Conservation (phyloP, 2,329 filamentous ascomycete species). For the Scytalidium sp. region DNA sequence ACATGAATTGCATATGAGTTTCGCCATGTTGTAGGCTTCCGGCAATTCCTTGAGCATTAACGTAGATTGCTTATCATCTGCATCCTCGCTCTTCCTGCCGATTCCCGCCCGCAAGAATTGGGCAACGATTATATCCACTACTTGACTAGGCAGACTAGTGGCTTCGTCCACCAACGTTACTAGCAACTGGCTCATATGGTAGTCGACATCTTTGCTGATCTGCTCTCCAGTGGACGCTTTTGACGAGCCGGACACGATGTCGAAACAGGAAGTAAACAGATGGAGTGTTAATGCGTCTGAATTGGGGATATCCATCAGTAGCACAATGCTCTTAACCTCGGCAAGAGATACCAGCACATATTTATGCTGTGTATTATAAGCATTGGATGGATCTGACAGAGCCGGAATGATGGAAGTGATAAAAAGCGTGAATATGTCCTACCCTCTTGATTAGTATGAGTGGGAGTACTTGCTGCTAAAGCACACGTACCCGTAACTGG, state of each 20-base stretch:
- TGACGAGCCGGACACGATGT: slow-evolving; percentile 78
- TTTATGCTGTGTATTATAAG: slow-evolving; percentile 91
- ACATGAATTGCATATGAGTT: slow-evolving; percentile 84
- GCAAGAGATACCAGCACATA: slow-evolving; percentile 86
- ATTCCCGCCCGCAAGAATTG: slow-evolving; percentile 82
- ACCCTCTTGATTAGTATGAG: slow-evolving; percentile 1
- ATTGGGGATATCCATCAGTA: slow-evolving; percentile 83
- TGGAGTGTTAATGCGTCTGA: slow-evolving; percentile 75
- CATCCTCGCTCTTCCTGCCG: slow-evolving; percentile 49
- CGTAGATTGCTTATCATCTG: slow-evolving; percentile 77
- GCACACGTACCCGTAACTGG: slow-evolving; percentile 74
- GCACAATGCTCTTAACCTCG: slow-evolving; percentile 90
- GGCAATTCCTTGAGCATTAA: slow-evolving; percentile 85
- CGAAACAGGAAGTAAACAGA: slow-evolving; percentile 87
- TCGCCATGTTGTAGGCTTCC: slow-evolving; percentile 93
- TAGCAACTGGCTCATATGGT: slow-evolving; percentile 84
- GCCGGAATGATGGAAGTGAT: slow-evolving; percentile 80
- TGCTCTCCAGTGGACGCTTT: slow-evolving; percentile 75
- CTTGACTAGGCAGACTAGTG: slow-evolving; percentile 69
- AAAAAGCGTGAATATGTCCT: slow-evolving; percentile 94
- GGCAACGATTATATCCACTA: slow-evolving; percentile 90
- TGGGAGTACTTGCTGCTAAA: slow-evolving; percentile 12
- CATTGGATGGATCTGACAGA: slow-evolving; percentile 79
- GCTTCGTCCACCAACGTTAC: slow-evolving; percentile 86
- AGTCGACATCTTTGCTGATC: slow-evolving; percentile 89